Conservation (phyloP, 164 flowering plant species). For the Nymphaea colorata region DNA sequence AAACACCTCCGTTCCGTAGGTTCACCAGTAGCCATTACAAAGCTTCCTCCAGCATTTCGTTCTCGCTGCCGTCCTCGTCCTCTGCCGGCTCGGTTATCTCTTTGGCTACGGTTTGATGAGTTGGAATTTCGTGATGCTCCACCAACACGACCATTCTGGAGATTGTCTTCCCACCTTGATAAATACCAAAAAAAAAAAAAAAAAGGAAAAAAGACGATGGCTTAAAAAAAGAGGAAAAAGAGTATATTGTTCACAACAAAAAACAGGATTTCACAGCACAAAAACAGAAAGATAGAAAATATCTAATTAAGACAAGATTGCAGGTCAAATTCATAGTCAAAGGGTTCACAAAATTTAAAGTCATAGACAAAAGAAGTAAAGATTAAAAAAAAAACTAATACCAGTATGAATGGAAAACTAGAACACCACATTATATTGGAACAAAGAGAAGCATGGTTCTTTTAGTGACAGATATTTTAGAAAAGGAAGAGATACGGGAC, state of each 20-base stretch:
- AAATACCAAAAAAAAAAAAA: background rate
- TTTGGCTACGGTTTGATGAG: constrained; percentile 15
- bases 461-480: background rate
- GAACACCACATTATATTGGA: background rate
- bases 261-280: background rate
- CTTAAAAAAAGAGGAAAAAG: background rate
- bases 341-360: background rate
- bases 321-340: background rate
- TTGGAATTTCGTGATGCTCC: background rate
- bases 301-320: background rate
- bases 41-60: constrained; percentile 17
- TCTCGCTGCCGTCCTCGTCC: constrained; percentile 21
- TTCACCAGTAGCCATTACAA: constrained; percentile 91
- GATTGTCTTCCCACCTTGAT: constrained; percentile 70
- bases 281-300: background rate
- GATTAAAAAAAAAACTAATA: background rate
- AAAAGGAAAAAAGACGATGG: background rate
- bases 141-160: constrained; percentile 10
- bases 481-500: background rate
- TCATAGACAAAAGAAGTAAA: background rate
- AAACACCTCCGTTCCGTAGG: constrained; percentile 69
- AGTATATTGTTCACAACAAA: background rate
- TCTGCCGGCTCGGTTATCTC: constrained; percentile 51
- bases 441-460: no score
- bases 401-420: background rate